Conservation (phyloP, 345 rosid species). For the Citrus cavaleriei region DNA sequence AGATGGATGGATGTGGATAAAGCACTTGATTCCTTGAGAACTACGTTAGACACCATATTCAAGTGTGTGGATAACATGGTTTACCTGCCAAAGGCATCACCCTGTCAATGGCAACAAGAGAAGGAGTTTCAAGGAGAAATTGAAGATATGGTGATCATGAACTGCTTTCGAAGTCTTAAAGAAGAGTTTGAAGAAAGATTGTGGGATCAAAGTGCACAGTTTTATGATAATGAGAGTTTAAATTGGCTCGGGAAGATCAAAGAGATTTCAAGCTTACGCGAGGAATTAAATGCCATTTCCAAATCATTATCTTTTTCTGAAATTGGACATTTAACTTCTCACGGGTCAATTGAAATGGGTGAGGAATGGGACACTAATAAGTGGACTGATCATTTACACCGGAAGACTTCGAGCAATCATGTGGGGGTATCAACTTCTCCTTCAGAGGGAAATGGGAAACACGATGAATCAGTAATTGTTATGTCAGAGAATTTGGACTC, state of each 20-base stretch:
- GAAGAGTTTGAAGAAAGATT: constrained; percentile 54
- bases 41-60: constrained; percentile 32
- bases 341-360: constrained; percentile 47
- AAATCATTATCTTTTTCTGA: constrained; percentile 50
- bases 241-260: constrained; percentile 40
- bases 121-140: constrained; percentile 41
- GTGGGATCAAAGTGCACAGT: constrained; percentile 35
- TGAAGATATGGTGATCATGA: constrained; percentile 43
- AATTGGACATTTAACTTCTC: constrained; percentile 39
- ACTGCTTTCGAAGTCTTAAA: constrained; percentile 42
- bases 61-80: constrained; percentile 28
- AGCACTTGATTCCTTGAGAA: constrained; percentile 36
- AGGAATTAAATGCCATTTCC: constrained; percentile 62
- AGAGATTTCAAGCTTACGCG: constrained; percentile 61
- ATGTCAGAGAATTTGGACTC: constrained; percentile 51
- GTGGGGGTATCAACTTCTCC: constrained; percentile 32
- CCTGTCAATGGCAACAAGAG: constrained; percentile 52
- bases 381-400: constrained; percentile 41
- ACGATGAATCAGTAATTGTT: constrained; percentile 39
- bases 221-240: constrained; percentile 29
- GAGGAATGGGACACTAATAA: constrained; percentile 33
- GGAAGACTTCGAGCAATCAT: constrained; percentile 54
- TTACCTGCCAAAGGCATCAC: constrained; percentile 32
- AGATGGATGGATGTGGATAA: constrained; percentile 34
- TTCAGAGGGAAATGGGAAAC: constrained; percentile 64